These are phyloP conservation scores for Backusella luteola DNA, from an alignment of 192 early-diverging fungal species.

Conservation along the genomic window DNA sequence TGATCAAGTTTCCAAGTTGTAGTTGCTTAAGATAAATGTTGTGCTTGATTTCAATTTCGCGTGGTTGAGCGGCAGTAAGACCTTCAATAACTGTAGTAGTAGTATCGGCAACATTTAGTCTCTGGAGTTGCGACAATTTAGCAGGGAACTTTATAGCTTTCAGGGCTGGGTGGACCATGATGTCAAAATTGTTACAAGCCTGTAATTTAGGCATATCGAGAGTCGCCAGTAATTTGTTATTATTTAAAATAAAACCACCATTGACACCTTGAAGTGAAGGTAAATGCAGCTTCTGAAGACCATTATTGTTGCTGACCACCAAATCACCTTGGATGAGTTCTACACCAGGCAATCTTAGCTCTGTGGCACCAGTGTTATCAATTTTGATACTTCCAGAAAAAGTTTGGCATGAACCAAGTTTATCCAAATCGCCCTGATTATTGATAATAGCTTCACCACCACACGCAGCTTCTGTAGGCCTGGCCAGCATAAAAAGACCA, in stretches of 20 bases:
- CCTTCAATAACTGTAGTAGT: conserved; percentile 20
- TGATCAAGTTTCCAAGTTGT: conserved; percentile 12
- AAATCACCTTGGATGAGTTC: conserved; percentile 23
- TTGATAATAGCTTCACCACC: conserved; percentile 16
- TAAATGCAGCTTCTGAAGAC: conserved; percentile 10
- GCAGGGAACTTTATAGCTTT: conserved; percentile 23
- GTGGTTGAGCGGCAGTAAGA: conserved; percentile 6
- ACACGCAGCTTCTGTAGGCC: conserved; percentile 13
- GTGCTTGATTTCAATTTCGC: conserved; percentile 17
- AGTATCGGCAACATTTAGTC: conserved; percentile 26
- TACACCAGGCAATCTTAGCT: conserved; percentile 19
- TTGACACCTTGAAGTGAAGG: conserved; percentile 31
- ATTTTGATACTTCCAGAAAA: conserved; percentile 32
- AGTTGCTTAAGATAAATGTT: conserved; percentile 35
- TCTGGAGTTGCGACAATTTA: conserved; percentile 21
- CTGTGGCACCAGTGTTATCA: conserved; percentile 10
- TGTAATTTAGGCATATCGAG: conserved; percentile 16
- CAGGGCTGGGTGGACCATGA: conserved; percentile 22
- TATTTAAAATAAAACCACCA: conserved; percentile 18
- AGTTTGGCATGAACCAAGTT: conserved; percentile 19
- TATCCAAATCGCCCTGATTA: conserved; percentile 33
- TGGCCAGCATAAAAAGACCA: background rate
- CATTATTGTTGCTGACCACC: conserved; percentile 22
- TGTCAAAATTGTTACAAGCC: conserved; percentile 9
- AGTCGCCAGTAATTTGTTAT: conserved; percentile 21